These are phyloP conservation scores for Penicillium subrubescens DNA, from an alignment of 495 filamentous ascomycete species.

Conservation along the genomic window DNA sequence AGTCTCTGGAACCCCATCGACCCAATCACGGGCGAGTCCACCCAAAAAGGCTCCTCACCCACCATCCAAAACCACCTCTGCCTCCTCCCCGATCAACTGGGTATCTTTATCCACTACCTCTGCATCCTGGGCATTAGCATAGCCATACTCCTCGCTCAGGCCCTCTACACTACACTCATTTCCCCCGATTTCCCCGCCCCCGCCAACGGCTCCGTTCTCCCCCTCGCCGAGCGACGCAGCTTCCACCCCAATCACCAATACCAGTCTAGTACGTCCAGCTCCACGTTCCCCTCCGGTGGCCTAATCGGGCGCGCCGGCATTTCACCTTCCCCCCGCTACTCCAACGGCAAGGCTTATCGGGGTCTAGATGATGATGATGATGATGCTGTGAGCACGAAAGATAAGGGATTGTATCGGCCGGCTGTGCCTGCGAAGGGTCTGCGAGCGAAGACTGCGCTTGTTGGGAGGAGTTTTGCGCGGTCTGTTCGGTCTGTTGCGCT, in stretches of 20 bases:
- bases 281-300: slow-evolving; percentile 35
- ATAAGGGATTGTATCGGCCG: slow-evolving; percentile 22
- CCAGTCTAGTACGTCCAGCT: slow-evolving; percentile 43
- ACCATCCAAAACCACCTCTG: slow-evolving; percentile 90
- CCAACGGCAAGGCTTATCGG: slow-evolving; percentile 31
- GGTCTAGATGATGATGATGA: slow-evolving; percentile 32
- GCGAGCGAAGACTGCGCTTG: slow-evolving; percentile 12
- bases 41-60: slow-evolving; percentile 38
- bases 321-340: slow-evolving; percentile 28
- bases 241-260: slow-evolving; percentile 23
- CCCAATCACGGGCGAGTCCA: slow-evolving; percentile 55
- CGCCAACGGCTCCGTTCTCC: slow-evolving; percentile 34
- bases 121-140: slow-evolving; percentile 62
- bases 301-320: slow-evolving; percentile 37
- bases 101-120: slow-evolving; percentile 78
- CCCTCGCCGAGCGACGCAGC: slow-evolving; percentile 37
- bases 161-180: slow-evolving; percentile 52
- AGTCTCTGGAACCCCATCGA: slow-evolving; percentile 92
- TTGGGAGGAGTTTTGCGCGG: slow-evolving; percentile 28
- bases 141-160: slow-evolving; percentile 58
- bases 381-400: slow-evolving; percentile 25
- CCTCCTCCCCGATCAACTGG: slow-evolving; percentile 83
- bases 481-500: slow-evolving; percentile 43
- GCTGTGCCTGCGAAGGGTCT: slow-evolving; percentile 11
- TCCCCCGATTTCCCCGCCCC: slow-evolving; percentile 14